These are phyloP conservation scores for Ascochyta lentis DNA, from an alignment of 2,329 filamentous ascomycete species.

Conservation along the genomic window DNA sequence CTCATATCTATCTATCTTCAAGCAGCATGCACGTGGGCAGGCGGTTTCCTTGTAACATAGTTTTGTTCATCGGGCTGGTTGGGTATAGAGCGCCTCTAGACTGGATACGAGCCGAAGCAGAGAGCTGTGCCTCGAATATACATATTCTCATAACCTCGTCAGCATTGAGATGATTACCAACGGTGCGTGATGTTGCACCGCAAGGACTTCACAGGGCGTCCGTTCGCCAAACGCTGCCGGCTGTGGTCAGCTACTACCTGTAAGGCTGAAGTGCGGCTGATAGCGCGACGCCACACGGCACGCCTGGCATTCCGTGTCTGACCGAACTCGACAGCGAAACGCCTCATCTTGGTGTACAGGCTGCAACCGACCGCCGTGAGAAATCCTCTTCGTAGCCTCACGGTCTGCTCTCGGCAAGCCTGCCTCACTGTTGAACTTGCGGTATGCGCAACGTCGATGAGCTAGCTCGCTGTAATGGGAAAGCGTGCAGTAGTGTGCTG, in stretches of 20 bases:
- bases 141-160: not conserved
- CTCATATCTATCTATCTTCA: not conserved
- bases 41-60: constrained; percentile 12
- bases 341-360: not conserved
- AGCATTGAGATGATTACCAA: not conserved
- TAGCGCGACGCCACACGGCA: constrained; percentile 14
- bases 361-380: not conserved
- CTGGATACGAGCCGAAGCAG: constrained; percentile 1
- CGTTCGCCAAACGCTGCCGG: not conserved
- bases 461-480: constrained; percentile 10
- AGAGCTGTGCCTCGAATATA: not conserved
- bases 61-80: not conserved
- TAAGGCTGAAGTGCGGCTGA: constrained; percentile 19
- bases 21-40: constrained; percentile 1
- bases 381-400: not conserved
- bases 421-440: constrained; percentile 12
- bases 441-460: constrained; percentile 2
- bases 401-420: constrained; percentile 1
- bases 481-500: constrained; percentile 13
- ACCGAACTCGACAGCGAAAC: not conserved
- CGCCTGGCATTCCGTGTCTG: not conserved
- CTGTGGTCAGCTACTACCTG: not conserved
- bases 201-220: not conserved
- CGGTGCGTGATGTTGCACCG: not conserved
- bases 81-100: constrained; percentile 6